Evolutionary conservation across 768 basidiomycete genomes (phyloP), one percentile per base, ranked within the genome.

Genomic region (Piloderma croceum): DNA sequence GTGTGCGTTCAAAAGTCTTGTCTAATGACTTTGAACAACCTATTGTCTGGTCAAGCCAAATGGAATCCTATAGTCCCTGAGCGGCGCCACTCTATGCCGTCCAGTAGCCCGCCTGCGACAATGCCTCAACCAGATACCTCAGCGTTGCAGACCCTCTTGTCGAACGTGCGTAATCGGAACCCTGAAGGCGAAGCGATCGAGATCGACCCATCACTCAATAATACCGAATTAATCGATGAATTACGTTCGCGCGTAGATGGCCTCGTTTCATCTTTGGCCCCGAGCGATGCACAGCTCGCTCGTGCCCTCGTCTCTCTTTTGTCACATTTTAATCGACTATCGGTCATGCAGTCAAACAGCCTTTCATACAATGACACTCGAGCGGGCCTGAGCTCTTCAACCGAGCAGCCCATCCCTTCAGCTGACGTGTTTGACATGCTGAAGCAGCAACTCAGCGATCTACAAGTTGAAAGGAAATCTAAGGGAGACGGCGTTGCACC

Each of bases 1-100:
- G 65, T 71, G 11, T 71, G 74, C 41, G 83, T 90, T 23, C 81
- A 87, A 50, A 73, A 70, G 43, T 84, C 83, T 13, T 88, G 83
- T 56, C 52, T 90, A 19, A 79, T 79, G 67, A 83, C 83, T 2
- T 65, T 90, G 34, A 77, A 79, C 50, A 80, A 77, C 57, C 67
- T 89, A 17, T 73, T 88, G 17, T 76, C 77, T 23, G 66, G 63
- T 10, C 66, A 73, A 12, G 60, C 61, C 2, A 51, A 62, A 42
- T 77, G 73, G 77, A 68, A 63, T 38, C 68, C 77, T 7, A 78
- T 77, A 42, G 63, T 79, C 19, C 75, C 79, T 44, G 70, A 77
- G 54, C 72, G 78, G 24, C 67, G 78, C 36, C 74, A 78, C 52
- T 80, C 81, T 7, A 73, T 79, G 69, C 74, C 78, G 15, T 58